Base-by-base conservation (phyloP, 2,329 filamentous ascomycete species). In the Ophiostoma sp. region DNA sequence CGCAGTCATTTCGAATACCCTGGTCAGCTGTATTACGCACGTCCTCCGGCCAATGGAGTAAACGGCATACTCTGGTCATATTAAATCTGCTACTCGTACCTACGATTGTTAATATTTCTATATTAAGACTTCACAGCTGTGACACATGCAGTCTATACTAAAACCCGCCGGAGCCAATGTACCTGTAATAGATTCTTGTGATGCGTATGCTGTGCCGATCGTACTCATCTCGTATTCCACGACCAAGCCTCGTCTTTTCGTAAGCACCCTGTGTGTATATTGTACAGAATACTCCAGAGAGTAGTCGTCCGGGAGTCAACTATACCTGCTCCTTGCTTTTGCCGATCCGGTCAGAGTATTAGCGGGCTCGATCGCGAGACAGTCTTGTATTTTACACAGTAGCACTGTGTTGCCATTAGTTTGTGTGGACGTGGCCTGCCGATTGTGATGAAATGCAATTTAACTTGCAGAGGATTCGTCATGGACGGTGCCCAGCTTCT, bases 1-100 rank as follows among this genome's bases (percentile, higher is more conserved):
- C 4, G 44, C 44, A 48, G 15, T 7, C 17, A 20, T n/a, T 48
- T 20, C 4, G 17, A 48, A 48, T 48, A 48, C 44, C 44, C 44
- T 27, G 52, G 52, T 17, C 23, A 27, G 52, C 52, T 54, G 41
- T 48, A 57, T 57, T 57, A 57, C 52, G 52, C 52, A 57, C 52
- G 52, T 57, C 52, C 52, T 10, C 6, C 17, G 8, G 27, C 52
- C 52, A 57, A 57, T 57, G 27, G 13, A 11, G 52, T 1, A 10
- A 11, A 57, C 52, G 52, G 52, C 23, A 57, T 57, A 57, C n/a
- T 57, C 10, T 27, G 1, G 52, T 57, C 23, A 23, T 57, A 27
- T 57, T 57, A 23, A 57, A 57, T 57, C 52, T 27, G 27, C 44
- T n/a, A 39, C 13, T 39, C 36, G 11, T 10, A 39, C 27, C 39